Evolutionary conservation across 106 monocot species (phyloP), one percentile per base, ranked within the genome.

Genomic region (Acorus calamus): DNA sequence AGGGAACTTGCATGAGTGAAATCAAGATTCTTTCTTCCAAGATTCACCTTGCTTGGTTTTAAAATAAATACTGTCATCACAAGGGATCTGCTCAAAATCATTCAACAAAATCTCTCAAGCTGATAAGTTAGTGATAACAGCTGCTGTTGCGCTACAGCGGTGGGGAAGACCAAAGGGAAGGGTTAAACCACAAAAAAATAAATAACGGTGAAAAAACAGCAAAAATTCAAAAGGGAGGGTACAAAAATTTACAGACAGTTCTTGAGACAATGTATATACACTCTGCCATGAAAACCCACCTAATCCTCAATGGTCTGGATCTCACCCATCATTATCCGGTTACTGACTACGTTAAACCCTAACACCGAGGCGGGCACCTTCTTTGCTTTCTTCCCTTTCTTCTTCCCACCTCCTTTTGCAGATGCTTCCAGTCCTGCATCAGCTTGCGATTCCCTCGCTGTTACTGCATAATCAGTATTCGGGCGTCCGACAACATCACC

Each of bases 291-390:
- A 47, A 14, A 43, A 53, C 66, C 43, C 13, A 3, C 58, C 70
- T 85, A 89, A 12, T 91, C 84, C 3, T 91, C 98, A 6, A 77
- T 56, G 44, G 52, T 78, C 66, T 99, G 98, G 54, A 99, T 99
- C 58, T 99, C 98, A 61, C 98, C 98, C 98, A 81, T 88, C 98
- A 99, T 92, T 58, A 99, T 99, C 14, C 92, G 76, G 79, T 85
- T 99, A 61, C 91, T 92, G 8, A 99, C 88, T 3, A 92, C 81
- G 60, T 78, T 92, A 65, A 92, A 99, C 44, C 88, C 98, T 60
- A 92, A 62, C 14, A 92, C 77, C 0, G 77, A 52, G 4, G 91
- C 69, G 14, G 46, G 88, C 44, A 92, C 79, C 71, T 99, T 99
- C 75, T 88, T 88, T 42, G 83, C 91, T 69, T 98, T 98, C 81